Conservation (phyloP, 306 rosid genomes). For the Trichosanthes truncata region DNA sequence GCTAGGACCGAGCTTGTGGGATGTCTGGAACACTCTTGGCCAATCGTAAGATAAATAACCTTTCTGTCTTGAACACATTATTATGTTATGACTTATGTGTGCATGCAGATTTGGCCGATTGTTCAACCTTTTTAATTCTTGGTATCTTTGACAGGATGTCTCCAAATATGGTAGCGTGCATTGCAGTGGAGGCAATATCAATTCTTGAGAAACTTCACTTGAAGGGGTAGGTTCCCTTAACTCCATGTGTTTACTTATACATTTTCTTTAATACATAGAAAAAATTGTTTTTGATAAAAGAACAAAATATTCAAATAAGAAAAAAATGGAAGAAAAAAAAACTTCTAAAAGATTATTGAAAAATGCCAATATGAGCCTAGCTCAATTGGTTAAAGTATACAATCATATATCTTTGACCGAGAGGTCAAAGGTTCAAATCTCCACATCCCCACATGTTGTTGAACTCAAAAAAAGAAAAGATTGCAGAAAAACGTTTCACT, state of each 20-base stretch:
- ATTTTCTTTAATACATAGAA: background rate
- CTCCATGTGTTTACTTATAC: background rate
- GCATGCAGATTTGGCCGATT: background rate
- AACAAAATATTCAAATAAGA: background rate
- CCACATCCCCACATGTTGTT: too few species aligned
- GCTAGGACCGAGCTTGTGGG: conserved; percentile 97
- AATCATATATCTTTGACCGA: too few species aligned
- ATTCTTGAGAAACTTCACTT: conserved; percentile 90
- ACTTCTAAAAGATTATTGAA: background rate
- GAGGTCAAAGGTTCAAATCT: too few species aligned
- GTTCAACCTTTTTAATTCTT: conserved; percentile 10
- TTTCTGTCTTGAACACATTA: conserved; percentile 8
- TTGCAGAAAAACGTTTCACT: background rate
- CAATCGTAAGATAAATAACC: conserved; percentile 51
- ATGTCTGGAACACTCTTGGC: conserved; percentile 78
- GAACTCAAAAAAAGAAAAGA: too few species aligned
- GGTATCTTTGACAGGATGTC: conserved; percentile 58
- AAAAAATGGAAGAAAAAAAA: background rate
- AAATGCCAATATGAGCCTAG: background rate
- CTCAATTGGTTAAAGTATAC: too few species aligned
- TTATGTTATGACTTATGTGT: background rate
- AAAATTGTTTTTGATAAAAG: background rate
- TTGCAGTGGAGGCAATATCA: conserved; percentile 91
- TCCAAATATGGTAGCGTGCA: conserved; percentile 88
- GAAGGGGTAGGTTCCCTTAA: conserved; percentile 54